Evolutionary conservation across 768 basidiomycete genomes (phyloP), one percentile per base, ranked within the genome.

Genomic region (Auricularia heimuer): DNA sequence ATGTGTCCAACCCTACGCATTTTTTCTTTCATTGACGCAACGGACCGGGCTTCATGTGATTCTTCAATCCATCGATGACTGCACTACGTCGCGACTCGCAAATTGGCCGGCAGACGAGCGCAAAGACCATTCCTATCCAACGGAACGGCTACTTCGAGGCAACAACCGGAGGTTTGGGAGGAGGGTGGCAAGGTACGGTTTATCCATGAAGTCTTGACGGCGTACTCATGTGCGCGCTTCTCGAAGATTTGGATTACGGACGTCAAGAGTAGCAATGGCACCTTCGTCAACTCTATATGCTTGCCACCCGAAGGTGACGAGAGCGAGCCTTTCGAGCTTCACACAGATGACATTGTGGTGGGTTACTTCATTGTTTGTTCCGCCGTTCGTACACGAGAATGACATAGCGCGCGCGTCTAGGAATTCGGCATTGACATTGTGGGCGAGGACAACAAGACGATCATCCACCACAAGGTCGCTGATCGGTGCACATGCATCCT

Each of bases 361-460:
- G 67, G 94, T 81, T 2, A 6, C 4, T 18, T 10, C 47, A 51
- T 51, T 51, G 7, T 8, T 1, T 8, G 1, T 42, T 42, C 39
- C 3, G 8, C 12, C 29, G 29, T 29, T 29, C 1, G 1, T 1
- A 29, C 29, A 29, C 29, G 29, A 29, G 29, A 29, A 8, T 42
- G 39, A 42, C 39, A 8, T 42, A 42, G 12, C 39, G 12, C 39
- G 4, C 21, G 8, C 47, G 11, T 24, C 10, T 64, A 96, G 94
- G 95, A 98, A 87, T 98, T 97, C 74, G 97, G 97, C 64, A 99
- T 99, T 71, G 97, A 98, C 78, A 99, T 99, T 67, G 91, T 98
- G 63, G 92, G 92, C 67, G 97, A 99, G 72, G 97, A 99, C 80
- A 97, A 95, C 81, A 92, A 92, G 76, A 95, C 92, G 1, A 94